phyloP scores from a whole-genome alignment of 441 rosid species.

The Brassica balearica region DNA sequence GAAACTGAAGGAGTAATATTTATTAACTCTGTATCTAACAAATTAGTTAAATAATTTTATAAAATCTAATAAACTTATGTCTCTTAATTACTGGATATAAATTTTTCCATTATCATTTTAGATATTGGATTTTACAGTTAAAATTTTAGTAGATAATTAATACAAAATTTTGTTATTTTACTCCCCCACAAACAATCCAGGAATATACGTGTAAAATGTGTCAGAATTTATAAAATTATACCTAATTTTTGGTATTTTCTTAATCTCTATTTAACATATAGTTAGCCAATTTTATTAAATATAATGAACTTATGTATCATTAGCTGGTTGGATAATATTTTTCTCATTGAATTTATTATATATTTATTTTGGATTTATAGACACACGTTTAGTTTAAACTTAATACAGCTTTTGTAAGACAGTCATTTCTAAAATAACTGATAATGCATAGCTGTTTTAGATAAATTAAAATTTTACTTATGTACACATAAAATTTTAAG shows the following conservation, averaged over 20 bases:
- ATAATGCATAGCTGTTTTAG: neutral
- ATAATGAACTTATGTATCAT: neutral
- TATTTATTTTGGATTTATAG: neutral
- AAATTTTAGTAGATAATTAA: neutral
- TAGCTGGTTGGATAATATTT: neutral
- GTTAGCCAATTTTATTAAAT: neutral
- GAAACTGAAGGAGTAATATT: neutral
- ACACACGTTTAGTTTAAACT: neutral
- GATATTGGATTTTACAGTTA: neutral
- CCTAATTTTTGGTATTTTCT: neutral
- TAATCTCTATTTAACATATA: neutral
- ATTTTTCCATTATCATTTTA: neutral
- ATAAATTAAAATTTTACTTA: neutral
- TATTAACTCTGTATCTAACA: neutral
- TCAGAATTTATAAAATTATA: neutral
- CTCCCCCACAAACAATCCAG: neutral
- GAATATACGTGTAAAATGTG: neutral
- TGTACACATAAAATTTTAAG: neutral
- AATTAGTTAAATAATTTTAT: neutral
- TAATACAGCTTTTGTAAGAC: neutral
- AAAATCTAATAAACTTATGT: neutral
- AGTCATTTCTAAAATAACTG: neutral
- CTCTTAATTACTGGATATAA: neutral
- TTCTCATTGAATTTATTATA: neutral
- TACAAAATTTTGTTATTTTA: neutral